Base-by-base conservation (phyloP, 176 grass and related monocot genomes). In the Tillandsia leiboldiana region DNA sequence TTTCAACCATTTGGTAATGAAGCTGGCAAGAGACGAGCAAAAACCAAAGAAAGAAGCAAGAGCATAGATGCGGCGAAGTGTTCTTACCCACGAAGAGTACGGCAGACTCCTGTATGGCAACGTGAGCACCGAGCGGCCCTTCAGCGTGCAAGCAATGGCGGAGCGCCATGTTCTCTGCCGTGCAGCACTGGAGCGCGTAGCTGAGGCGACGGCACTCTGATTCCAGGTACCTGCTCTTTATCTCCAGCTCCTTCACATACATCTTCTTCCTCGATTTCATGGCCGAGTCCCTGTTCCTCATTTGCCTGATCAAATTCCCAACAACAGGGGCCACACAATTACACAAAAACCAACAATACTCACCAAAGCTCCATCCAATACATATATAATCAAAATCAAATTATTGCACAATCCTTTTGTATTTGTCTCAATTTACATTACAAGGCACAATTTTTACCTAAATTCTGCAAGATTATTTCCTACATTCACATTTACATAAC, bases 21-120 rank as follows among this genome's bases (percentile, higher is more conserved):
- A 51, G 12, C 23, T 20, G 8, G 4, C 11, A 48, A 20, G 28
- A 65, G n/a, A 17, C 48, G 51, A 68, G 24, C 3, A 11, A 57
- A 49, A 52, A 17, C 42, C 15, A 17, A 49, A 50, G 10, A 48
- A 58, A 18, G 13, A 24, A 3, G 18, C n/a, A 11, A 22, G 20
- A 69, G 17, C 65, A 51, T 24, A 71, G 52, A 20, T 17, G 29
- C 11, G 71, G 42, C 11, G 12, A 24, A 72, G 22, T 20, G 63
- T 9, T 66, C 73, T 88, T 87, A 96, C 92, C 92, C 77, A 51
- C 73, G 12, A 85, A 86, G 90, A 99, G 94, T 90, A 87, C 87
- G 87, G 94, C 94, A 90, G 89, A 93, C 89, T 99, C 94, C 89
- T 89, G 94, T 83, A 57, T 80, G 72, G 86, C 87, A 76, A 65